Base-by-base conservation (phyloP, 805 yeast species). In the Candida boidinii region DNA sequence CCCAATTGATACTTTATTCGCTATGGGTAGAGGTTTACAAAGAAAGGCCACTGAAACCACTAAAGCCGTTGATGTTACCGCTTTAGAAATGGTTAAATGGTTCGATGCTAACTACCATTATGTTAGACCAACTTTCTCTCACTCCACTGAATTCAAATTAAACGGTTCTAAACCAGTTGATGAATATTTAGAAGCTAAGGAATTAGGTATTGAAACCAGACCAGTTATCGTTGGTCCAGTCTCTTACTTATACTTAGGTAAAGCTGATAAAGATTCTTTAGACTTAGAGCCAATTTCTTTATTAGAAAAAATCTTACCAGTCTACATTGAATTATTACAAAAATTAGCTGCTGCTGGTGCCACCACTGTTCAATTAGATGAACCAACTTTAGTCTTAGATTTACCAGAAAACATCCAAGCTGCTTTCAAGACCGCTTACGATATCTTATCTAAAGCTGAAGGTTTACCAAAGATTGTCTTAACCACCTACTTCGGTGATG, bases 21-120 rank as follows among this genome's bases (percentile, higher is more conserved):
- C 98, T 58, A 92, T 92, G 97, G 98, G 97, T 69, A 87, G 98
- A 78, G 98, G 98, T 79, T 76, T 92, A 64, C 98, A 92, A 74
- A 85, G 92, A 71, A 79, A 82, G 66, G 95, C 94, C 48, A 82
- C 94, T 48, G 94, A 81, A 51, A 58, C 87, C 47, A 62, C 77
- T 42, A 74, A 80, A 52, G 95, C 94, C 49, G 95, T 92, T 51
- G 98, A 92, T 66, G 98, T 92, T 42, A 90, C 97, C 44, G 98
- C 98, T 54, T 76, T 86, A 62, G 95, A 92, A 77, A 92, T 92
- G 98, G 98, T 92, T 53, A 92, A 92, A 76, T 92, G 98, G 98
- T 92, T 92, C 54, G 98, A 92, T 69, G 84, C 96, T 46, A 92
- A 92, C 86, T 92, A 92, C 85, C 98, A 92, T 70, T 92, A 92